These are phyloP conservation scores for Acaromyces ingoldii DNA, from an alignment of 1,284 basidiomycete species.

Conservation along the genomic window DNA sequence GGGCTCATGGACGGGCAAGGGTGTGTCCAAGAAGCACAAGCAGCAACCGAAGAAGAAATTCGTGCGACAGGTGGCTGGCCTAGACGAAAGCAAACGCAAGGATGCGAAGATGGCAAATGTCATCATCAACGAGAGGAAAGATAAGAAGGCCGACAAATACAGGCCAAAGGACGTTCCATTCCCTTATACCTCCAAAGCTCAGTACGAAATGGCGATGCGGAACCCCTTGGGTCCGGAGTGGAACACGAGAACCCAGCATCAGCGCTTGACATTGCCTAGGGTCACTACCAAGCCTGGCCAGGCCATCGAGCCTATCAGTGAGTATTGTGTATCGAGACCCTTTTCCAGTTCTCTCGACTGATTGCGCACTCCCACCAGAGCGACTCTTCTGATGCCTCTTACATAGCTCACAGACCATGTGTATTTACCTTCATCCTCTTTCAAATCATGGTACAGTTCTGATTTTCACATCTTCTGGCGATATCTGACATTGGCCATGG, in stretches of 20 bases:
- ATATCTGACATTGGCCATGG: no score
- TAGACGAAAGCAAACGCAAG: constrained; percentile 70
- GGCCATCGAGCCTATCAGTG: constrained; percentile 34
- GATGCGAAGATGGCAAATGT: constrained; percentile 80
- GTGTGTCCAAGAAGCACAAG: constrained; percentile 54
- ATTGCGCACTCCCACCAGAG: no score
- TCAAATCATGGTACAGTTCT: no score
- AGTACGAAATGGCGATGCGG: constrained; percentile 78
- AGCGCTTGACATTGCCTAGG: constrained; percentile 58
- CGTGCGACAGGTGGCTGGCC: constrained; percentile 54
- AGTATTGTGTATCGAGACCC: no score
- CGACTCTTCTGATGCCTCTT: no score
- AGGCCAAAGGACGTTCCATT: constrained; percentile 73
- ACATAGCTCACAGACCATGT: no score
- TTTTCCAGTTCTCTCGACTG: no score
- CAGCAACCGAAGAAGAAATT: constrained; percentile 5
- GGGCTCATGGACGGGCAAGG: constrained; percentile 88
- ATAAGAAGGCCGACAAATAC: constrained; percentile 88
- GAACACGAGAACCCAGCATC: constrained; percentile 85
- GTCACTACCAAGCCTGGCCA: constrained; percentile 40
- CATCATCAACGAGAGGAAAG: constrained; percentile 87
- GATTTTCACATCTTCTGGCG: no score
- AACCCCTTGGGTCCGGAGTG: constrained; percentile 82
- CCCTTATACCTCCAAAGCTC: constrained; percentile 83
- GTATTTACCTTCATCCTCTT: no score